Conservation (phyloP, 1,284 basidiomycete species). For the Apiotrichum domesticum region DNA sequence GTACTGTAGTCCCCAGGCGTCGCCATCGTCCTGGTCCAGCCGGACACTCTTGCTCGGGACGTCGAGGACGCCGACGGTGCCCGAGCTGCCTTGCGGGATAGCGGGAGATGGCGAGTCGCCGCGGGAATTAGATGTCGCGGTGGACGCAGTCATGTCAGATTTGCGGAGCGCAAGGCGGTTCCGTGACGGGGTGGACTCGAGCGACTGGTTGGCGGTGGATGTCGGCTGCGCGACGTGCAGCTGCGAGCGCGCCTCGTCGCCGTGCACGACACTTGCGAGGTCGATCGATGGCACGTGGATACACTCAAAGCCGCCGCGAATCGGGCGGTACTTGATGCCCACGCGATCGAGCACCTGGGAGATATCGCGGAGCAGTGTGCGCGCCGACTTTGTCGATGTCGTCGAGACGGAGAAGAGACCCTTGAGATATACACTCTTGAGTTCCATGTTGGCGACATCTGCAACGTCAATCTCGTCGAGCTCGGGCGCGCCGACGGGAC, state of each 20-base stretch:
- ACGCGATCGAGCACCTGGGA: slow-evolving; percentile 82
- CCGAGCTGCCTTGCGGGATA: slow-evolving; percentile 3
- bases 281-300: slow-evolving; percentile 91
- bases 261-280: slow-evolving; percentile 58
- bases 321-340: slow-evolving; percentile 89
- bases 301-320: slow-evolving; percentile 88
- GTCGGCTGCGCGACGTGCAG: slow-evolving; percentile 10
- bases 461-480: slow-evolving; percentile 20
- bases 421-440: slow-evolving; percentile 83
- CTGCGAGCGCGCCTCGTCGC: slow-evolving; percentile 31
- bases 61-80: slow-evolving; percentile 15
- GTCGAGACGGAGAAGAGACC: slow-evolving; percentile 91
- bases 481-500: slow-evolving; percentile 14
- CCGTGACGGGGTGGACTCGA: slow-evolving; percentile 12
- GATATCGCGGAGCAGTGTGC: slow-evolving; percentile 75
- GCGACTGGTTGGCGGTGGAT: slow-evolving; percentile 15
- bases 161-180: slow-evolving; percentile 15
- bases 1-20: slow-evolving; percentile 27
- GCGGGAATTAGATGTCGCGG: not conserved
- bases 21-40: slow-evolving; percentile 60
- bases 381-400: slow-evolving; percentile 82
- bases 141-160: slow-evolving; percentile 4
- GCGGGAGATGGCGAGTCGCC: slow-evolving; percentile 8
- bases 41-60: slow-evolving; percentile 29
- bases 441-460: slow-evolving; percentile 50